phyloP scores from a whole-genome alignment of 805 yeast genomes.

The Metschnikowia anglica region DNA sequence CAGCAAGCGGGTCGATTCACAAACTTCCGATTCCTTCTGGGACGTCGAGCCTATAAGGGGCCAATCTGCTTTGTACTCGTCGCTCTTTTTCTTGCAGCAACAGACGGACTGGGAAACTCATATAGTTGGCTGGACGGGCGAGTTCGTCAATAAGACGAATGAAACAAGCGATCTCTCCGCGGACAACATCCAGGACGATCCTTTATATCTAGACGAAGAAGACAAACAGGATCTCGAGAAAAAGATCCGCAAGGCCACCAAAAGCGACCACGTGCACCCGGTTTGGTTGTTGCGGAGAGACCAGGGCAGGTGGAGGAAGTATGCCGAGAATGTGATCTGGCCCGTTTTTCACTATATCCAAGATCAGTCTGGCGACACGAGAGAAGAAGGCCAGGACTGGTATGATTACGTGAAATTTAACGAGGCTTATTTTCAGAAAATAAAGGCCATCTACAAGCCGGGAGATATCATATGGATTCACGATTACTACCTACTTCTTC shows the following conservation, averaged over 20 bases:
- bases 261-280: constrained; percentile 65
- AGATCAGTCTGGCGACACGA: constrained; percentile 67
- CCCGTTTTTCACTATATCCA: constrained; percentile 93
- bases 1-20: constrained; percentile 35
- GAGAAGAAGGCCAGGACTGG: constrained; percentile 72
- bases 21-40: constrained; percentile 46
- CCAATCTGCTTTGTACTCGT: constrained; percentile 78
- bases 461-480: constrained; percentile 95
- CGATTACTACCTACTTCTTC: constrained; percentile 77
- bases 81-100: constrained; percentile 60
- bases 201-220: constrained; percentile 54
- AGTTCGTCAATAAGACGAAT: constrained; percentile 46
- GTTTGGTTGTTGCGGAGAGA: constrained; percentile 83
- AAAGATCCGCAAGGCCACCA: constrained; percentile 46
- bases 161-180: constrained; percentile 17
- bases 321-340: constrained; percentile 91
- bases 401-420: constrained; percentile 86
- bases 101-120: constrained; percentile 85
- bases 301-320: constrained; percentile 81
- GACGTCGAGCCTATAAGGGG: constrained; percentile 69
- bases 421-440: constrained; percentile 82
- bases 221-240: constrained; percentile 54
- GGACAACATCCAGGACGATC: constrained; percentile 50
- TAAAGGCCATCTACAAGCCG: constrained; percentile 68
- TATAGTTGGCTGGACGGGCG: constrained; percentile 95